Base-by-base conservation (phyloP, 2,329 filamentous ascomycete species). In the Sporothrix brasiliensis region DNA sequence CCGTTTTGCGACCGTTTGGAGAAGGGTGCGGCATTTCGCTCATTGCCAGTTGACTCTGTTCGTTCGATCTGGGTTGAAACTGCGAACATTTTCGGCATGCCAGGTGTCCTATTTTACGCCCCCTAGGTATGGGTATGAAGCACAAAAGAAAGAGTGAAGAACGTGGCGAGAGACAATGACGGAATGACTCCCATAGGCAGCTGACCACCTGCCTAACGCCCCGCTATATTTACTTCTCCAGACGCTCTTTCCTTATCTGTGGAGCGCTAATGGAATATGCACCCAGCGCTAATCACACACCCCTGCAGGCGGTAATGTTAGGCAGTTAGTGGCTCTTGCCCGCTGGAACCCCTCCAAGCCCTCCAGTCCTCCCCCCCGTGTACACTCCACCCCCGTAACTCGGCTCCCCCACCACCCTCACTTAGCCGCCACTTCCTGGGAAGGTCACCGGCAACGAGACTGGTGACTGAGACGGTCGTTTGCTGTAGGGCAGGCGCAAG, bases 241-340 rank as follows among this genome's bases (percentile, higher is more conserved):
- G 58, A 27, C 11, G 34, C 39, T 30, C 52, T 47, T 44, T 61
- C 54, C 47, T 70, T 70, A 70, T 70, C 69, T 70, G 61, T 61
- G 61, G 69, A 67, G 68, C 27, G 19, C 5, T 34, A n/a, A 19
- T 41, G 11, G 41, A 7, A 21, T 13, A 7, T 13, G 30, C 61
- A 34, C 9, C 27, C 9, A 67, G 60, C 54, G 47, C 69, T 63
- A 68, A 53, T 47, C 47, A 54, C 69, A 70, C 65, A 21, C 69
- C 69, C 69, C 63, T 67, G 47, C 63, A 67, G 63, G 63, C 47
- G 63, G 63, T 21, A 30, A 67, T 34, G 65, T n/a, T 49, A 67
- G 50, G 50, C 65, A 54, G 11, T 47, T 41, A 14, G 44, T n/a
- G 16, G 66, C 14, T 24, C 34, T 41, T 24, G 3, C 41, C 53